phyloP scores from a whole-genome alignment of 805 yeast genomes.

The Saccharomycopsis synnaedendra region DNA sequence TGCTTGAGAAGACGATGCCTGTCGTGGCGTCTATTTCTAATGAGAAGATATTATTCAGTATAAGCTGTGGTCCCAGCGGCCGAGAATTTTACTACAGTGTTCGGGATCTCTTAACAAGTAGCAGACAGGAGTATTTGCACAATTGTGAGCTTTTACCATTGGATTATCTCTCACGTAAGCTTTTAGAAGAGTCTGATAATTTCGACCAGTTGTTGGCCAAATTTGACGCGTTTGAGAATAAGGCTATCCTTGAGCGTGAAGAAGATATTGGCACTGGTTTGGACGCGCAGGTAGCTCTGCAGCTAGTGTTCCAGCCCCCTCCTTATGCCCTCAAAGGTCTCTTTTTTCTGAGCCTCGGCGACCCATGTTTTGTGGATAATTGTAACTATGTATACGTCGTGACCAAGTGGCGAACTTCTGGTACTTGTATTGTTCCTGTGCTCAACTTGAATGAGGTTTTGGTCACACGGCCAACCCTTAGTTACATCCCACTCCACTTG shows the following conservation, averaged over 20 bases:
- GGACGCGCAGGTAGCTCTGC: not conserved
- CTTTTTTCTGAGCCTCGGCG: constrained; percentile 83
- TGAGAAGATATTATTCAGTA: constrained; percentile 41
- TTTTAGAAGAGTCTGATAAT: constrained; percentile 9
- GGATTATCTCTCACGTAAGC: constrained; percentile 9
- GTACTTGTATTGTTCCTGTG: constrained; percentile 73
- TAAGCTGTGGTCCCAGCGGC: constrained; percentile 32
- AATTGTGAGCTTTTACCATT: constrained; percentile 27
- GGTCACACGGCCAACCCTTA: constrained; percentile 42
- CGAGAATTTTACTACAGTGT: constrained; percentile 33
- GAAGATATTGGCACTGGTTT: constrained; percentile 20
- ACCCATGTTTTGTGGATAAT: constrained; percentile 79
- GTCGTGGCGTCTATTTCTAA: constrained; percentile 63
- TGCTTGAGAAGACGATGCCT: constrained; percentile 61
- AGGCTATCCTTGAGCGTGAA: constrained; percentile 3
- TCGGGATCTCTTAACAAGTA: constrained; percentile 33
- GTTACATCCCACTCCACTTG: constrained; percentile 72
- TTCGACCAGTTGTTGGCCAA: constrained; percentile 16
- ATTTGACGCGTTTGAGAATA: constrained; percentile 8
- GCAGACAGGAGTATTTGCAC: constrained; percentile 29
- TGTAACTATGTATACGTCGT: constrained; percentile 64
- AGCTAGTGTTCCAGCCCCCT: constrained; percentile 3
- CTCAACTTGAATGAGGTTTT: constrained; percentile 42
- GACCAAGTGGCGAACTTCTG: constrained; percentile 67
- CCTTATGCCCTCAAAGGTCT: constrained; percentile 40